Evolutionary conservation across 371 early-diverging fungal species (phyloP), one percentile per base, ranked within the genome.

Genomic region (Apophysomyces elegans): DNA sequence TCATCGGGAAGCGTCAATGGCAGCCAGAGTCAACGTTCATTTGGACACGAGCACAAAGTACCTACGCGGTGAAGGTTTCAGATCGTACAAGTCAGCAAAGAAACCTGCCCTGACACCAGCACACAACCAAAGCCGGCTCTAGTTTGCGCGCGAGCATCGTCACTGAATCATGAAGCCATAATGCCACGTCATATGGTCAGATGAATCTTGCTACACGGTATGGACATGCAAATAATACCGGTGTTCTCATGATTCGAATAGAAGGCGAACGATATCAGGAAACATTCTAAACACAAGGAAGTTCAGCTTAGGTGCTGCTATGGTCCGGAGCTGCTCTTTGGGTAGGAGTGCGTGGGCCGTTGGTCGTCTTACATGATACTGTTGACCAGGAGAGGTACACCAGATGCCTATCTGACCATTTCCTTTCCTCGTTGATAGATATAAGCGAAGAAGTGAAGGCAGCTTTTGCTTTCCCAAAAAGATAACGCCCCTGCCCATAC

Each of bases 391-490:
- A 9, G 16, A 18, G 7, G n/a, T 47, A 47, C 16, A 47, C 1
- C 16, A 7, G 1, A 9, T 47, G 21, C 47, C 16, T 47, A 18
- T 16, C 1, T 7, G 47, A n/a, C 47, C 1, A 47, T 16, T 47
- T 47, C 47, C 47, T 47, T n/a, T 16, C 9, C 11, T 47, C 12
- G 3, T 43, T 43, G 9, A 9, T 1, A 43, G 43, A 9, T 26
- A 71, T 32, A 64, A 62, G 46, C 67, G 62, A n/a, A 35, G 65
- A 12, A 57, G 69, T 44, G 13, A 18, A 14, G 11, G 58, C 12
- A 63, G 64, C 9, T 7, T 56, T 74, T 7, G 63, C 70, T 18
- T 74, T 75, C 58, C 77, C 77, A 71, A 56, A 70, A 78, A 43
- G 32, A 26, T 26, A 26, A 26, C 32, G 26, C 2, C 32, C 32